These are phyloP conservation scores for Neofusicoccum umdonicola DNA, from an alignment of 2,329 filamentous ascomycete species.

Conservation along the genomic window DNA sequence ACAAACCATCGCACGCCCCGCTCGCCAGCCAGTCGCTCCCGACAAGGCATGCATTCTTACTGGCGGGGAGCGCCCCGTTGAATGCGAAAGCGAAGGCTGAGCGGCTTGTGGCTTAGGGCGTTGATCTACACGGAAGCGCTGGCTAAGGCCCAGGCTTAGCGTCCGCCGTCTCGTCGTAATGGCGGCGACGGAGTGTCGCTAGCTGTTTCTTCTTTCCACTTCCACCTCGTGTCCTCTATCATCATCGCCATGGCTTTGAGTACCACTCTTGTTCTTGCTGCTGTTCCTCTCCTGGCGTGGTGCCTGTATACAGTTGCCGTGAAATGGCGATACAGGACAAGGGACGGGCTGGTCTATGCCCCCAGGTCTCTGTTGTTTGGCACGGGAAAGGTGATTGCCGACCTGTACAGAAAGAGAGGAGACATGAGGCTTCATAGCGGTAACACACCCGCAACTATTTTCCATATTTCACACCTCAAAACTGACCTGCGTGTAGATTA, in stretches of 20 bases:
- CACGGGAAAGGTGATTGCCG: slow-evolving; percentile 27
- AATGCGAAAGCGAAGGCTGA: neutral
- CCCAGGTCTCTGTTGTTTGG: slow-evolving; percentile 29
- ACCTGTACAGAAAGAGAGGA: slow-evolving; percentile 25
- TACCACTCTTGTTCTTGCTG: slow-evolving; percentile 18
- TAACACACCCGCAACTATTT: slow-evolving; percentile 10
- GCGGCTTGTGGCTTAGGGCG: neutral
- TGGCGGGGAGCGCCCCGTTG: neutral
- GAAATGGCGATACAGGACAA: slow-evolving; percentile 30
- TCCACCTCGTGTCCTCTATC: neutral
- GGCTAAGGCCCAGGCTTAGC: neutral
- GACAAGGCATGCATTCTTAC: too few relatives aligned
- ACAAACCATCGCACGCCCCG: neutral
- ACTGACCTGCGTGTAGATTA: slow-evolving; percentile 28
- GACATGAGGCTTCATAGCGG: slow-evolving; percentile 30
- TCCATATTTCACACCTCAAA: neutral
- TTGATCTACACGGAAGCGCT: neutral
- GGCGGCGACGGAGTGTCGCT: neutral
- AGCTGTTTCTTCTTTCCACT: neutral
- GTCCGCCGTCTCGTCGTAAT: neutral
- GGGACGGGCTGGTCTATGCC: slow-evolving; percentile 26
- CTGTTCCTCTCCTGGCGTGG: slow-evolving; percentile 24
- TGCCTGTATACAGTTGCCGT: slow-evolving; percentile 24
- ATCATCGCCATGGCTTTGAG: neutral
- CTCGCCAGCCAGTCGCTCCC: neutral